Evolutionary conservation across 2,329 filamentous ascomycete genomes (phyloP).

Genomic region (Capronia coronata): DNA sequence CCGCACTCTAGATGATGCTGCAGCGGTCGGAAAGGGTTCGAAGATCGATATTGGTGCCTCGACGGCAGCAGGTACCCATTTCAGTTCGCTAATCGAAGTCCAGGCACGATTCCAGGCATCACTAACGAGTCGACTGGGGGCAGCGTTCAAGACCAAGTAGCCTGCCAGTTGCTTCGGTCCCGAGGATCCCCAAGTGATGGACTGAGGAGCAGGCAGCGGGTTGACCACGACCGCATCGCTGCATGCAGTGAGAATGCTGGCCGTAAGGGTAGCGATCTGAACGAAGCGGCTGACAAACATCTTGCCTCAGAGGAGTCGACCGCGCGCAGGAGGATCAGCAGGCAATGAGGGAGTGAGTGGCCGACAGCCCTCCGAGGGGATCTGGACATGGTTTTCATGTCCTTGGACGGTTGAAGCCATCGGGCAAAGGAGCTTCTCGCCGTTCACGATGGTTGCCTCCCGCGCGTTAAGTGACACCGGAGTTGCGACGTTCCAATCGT

Average conservation of each 20-base stretch:
- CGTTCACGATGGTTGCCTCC: neutral
- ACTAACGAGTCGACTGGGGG: conserved; percentile 36
- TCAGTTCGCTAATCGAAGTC: conserved; percentile 43
- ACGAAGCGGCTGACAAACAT: conserved; percentile 5
- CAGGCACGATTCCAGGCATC: conserved; percentile 48
- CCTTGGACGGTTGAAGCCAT: neutral
- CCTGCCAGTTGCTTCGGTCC: conserved; percentile 43
- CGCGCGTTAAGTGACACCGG: neutral
- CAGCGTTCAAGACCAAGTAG: conserved; percentile 36
- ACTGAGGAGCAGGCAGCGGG: conserved; percentile 49
- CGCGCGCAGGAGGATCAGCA: neutral
- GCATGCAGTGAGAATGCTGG: conserved; percentile 1
- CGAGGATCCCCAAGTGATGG: conserved; percentile 48
- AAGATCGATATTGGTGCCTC: conserved; percentile 49
- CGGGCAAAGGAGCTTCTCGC: neutral
- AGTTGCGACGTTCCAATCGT: neutral
- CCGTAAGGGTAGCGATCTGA: neutral
- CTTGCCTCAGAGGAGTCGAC: neutral
- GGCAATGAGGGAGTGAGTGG: too few species aligned
- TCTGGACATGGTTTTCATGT: too few species aligned
- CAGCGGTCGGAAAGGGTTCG: conserved; percentile 45
- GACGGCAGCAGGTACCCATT: conserved; percentile 50
- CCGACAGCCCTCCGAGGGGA: too few species aligned
- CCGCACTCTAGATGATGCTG: conserved; percentile 17
- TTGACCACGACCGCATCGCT: conserved; percentile 45